Conservation (phyloP, 1,284 basidiomycete species). For the Irpex rosettiformis region DNA sequence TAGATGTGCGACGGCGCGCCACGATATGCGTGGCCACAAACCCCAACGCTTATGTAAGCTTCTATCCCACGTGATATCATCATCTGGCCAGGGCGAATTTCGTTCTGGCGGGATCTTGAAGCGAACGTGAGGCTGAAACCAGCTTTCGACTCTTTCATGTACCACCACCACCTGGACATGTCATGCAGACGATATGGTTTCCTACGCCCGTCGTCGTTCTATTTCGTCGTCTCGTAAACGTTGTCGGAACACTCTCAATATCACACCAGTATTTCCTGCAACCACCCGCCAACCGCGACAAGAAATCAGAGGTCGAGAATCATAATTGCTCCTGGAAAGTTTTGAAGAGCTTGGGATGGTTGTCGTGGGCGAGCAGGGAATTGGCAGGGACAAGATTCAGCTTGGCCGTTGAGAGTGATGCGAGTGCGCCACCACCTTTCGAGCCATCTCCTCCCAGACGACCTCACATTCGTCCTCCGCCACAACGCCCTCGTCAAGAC, state of each 20-base stretch:
- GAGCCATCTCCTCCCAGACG: neutral
- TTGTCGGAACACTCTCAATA: conserved; percentile 61
- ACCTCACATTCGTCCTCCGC: conserved; percentile 14
- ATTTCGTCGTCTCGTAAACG: conserved; percentile 62
- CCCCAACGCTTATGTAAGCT: neutral
- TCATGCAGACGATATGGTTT: conserved; percentile 57
- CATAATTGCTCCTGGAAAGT: conserved; percentile 10
- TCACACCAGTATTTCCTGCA: conserved; percentile 54
- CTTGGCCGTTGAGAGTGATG: conserved; percentile 7
- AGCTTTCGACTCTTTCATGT: neutral
- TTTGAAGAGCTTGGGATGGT: conserved; percentile 14
- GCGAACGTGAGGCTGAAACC: neutral
- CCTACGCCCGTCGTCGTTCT: conserved; percentile 55
- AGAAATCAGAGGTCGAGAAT: conserved; percentile 5
- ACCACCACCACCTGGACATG: conserved; percentile 13
- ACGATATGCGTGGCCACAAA: neutral
- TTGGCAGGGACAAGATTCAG: conserved; percentile 4
- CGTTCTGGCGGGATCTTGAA: neutral
- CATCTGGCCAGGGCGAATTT: neutral
- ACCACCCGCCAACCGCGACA: conserved; percentile 12
- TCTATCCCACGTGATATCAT: neutral
- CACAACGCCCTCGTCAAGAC: conserved; percentile 19
- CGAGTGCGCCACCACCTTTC: neutral
- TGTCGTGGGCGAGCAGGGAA: conserved; percentile 10
- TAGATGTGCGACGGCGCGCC: too few species aligned